These are phyloP conservation scores for Oenanthe sinensis DNA, from an alignment of 129 eudicot genomes.

Conservation along the genomic window DNA sequence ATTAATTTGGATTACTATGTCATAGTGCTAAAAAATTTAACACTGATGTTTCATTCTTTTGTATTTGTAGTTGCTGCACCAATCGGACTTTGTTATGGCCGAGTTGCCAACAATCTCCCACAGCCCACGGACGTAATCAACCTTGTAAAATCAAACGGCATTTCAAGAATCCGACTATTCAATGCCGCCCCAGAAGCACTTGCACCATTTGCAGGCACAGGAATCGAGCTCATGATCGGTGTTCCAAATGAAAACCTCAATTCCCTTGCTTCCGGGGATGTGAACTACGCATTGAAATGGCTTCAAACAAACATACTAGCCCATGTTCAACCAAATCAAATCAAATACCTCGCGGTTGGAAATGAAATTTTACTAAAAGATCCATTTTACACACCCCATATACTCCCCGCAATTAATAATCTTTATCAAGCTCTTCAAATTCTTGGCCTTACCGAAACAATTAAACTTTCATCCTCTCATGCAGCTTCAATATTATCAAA, in stretches of 20 bases:
- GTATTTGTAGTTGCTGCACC: conserved; percentile 39
- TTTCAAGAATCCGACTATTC: conserved; percentile 51
- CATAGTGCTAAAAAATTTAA: background rate
- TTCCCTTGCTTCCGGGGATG: conserved; percentile 32
- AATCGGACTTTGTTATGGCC: conserved; percentile 72
- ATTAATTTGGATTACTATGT: background rate
- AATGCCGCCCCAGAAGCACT: conserved; percentile 47
- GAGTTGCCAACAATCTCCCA: conserved; percentile 56
- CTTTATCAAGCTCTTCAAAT: conserved; percentile 49
- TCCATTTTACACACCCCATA: conserved; percentile 35
- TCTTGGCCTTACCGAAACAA: conserved; percentile 33
- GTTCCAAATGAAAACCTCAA: conserved; percentile 66
- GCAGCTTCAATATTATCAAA: conserved; percentile 45
- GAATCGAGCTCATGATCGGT: conserved; percentile 57
- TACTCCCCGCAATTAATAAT: conserved; percentile 49
- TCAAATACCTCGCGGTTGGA: conserved; percentile 58
- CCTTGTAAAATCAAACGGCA: conserved; percentile 50
- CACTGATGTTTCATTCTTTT: background rate
- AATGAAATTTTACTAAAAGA: conserved; percentile 59
- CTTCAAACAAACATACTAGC: conserved; percentile 50
- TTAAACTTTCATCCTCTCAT: conserved; percentile 55
- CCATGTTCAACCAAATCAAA: conserved; percentile 36
- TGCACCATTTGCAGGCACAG: conserved; percentile 44
- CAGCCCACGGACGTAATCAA: conserved; percentile 38
- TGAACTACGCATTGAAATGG: conserved; percentile 36